A percentile compares a stretch with the other conserved stretches of the same genome.
Evolutionary conservation across 148 eudicot species (phyloP).

Genomic region (Diospyros kaki): DNA sequence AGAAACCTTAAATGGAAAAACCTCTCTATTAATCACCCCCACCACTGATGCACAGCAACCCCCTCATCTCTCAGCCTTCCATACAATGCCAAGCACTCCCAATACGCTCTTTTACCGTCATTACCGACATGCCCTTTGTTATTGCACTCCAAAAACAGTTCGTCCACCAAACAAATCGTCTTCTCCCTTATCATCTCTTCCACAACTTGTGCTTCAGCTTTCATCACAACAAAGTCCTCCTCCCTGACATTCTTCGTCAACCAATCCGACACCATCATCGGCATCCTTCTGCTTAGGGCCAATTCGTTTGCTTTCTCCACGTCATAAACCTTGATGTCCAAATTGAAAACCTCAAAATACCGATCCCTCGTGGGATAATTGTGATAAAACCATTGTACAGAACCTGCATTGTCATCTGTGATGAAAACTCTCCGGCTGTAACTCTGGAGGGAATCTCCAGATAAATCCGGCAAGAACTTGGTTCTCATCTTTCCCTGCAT

Average conservation of each 20-base stretch:
- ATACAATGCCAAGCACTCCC: constrained; percentile 36
- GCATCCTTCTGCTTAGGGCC: neutral
- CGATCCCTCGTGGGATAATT: constrained; percentile 30
- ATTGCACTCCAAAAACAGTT: constrained; percentile 36
- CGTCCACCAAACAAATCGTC: constrained; percentile 35
- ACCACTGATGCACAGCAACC: constrained; percentile 46
- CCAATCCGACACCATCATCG: constrained; percentile 17
- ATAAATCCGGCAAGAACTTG: constrained; percentile 34
- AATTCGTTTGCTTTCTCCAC: neutral
- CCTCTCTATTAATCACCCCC: constrained; percentile 20
- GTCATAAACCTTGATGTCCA: constrained; percentile 13
- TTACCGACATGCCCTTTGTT: neutral
- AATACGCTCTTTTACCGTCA: constrained; percentile 20
- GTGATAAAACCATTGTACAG: constrained; percentile 27
- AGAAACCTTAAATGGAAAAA: neutral
- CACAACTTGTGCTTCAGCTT: constrained; percentile 31
- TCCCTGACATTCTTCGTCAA: constrained; percentile 17
- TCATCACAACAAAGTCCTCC: constrained; percentile 35
- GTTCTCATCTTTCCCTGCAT: constrained; percentile 17
- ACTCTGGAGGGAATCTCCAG: constrained; percentile 27
- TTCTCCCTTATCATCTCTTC: constrained; percentile 36
- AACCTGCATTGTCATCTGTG: constrained; percentile 22
- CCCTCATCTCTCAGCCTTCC: constrained; percentile 37
- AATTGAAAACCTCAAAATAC: constrained; percentile 21
- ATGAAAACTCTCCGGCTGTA: constrained; percentile 28